Base-by-base conservation (phyloP, 108 stramenopile species). In the Skeletonema costatum region DNA sequence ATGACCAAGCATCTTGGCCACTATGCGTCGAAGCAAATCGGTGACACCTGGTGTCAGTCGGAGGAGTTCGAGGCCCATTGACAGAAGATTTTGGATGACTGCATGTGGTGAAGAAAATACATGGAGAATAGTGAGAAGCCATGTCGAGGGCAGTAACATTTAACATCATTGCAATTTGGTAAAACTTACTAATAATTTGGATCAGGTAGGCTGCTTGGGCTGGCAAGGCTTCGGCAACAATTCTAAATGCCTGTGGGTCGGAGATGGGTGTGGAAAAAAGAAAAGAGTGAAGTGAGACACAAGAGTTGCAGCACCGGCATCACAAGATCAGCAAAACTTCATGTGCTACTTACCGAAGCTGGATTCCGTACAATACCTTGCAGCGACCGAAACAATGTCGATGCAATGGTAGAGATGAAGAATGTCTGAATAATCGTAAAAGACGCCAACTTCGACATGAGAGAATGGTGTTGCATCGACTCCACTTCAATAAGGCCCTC, bases 391-490 rank as follows among this genome's bases (percentile, higher is more conserved):
- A 81, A 63, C n/a, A 92, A 32, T 53, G 81, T 78, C 32, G 87
- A 86, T 17, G 87, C 82, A 56, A 89, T 88, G 1, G 91, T 87
- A 10, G 74, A 71, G 32, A 92, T 86, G 68, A 92, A 89, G 82
- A 92, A 92, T 2, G 84, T 88, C 75, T 92, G 91, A 72, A 92
- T 75, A 67, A 91, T 85, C 74, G 81, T 89, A 56, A 93, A 90
- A 8, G 68, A 66, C 17, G 84, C 67, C 2, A 93, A 65, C 67
- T 93, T 93, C 21, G 68, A 38, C 64, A 93, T 88, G 14, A 85
- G 61, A 25, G 88, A 89, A 14, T 88, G 86, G 38, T 76, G 75
- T 66, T 87, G 65, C n/a, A 88, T 65, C 7, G 82, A 73, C 4
- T 82, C 77, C 11, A 78, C 46, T n/a, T 84, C 85, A 19, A 88